These are phyloP conservation scores for Artemisia argyi DNA, from an alignment of 129 eudicot genomes.

Conservation along the genomic window DNA sequence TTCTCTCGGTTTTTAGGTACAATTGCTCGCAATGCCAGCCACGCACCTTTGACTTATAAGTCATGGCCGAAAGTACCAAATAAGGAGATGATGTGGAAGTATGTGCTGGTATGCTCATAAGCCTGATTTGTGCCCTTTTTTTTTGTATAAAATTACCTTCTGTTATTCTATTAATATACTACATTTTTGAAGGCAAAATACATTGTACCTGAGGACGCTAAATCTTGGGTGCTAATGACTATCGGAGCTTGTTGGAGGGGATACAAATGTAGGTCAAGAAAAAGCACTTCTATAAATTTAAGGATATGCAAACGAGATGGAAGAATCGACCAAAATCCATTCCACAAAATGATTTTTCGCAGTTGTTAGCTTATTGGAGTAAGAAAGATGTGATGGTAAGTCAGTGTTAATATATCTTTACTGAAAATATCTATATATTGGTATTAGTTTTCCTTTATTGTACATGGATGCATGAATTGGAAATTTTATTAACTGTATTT, in stretches of 20 bases:
- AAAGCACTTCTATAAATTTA: not conserved
- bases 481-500: not conserved
- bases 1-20: slow-evolving; percentile 16
- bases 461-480: not conserved
- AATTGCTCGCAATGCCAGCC: slow-evolving; percentile 4
- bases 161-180: not conserved
- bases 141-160: not conserved
- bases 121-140: not conserved
- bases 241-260: slow-evolving; percentile 9
- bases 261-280: slow-evolving; percentile 15
- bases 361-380: not conserved
- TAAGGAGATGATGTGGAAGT: slow-evolving; percentile 12
- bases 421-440: not conserved
- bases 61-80: slow-evolving; percentile 6
- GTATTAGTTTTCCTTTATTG: not conserved
- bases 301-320: slow-evolving; percentile 11
- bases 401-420: not conserved
- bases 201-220: not conserved
- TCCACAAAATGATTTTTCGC: not conserved
- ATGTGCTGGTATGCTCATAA: not conserved
- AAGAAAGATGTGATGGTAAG: not conserved
- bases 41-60: slow-evolving; percentile 9
- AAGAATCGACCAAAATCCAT: slow-evolving; percentile 2
- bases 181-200: slow-evolving; percentile 9
- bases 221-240: slow-evolving; percentile 5